Evolutionary conservation across 306 rosid species (phyloP), one percentile per base, ranked within the genome.

Genomic region (Cajanus cajan): DNA sequence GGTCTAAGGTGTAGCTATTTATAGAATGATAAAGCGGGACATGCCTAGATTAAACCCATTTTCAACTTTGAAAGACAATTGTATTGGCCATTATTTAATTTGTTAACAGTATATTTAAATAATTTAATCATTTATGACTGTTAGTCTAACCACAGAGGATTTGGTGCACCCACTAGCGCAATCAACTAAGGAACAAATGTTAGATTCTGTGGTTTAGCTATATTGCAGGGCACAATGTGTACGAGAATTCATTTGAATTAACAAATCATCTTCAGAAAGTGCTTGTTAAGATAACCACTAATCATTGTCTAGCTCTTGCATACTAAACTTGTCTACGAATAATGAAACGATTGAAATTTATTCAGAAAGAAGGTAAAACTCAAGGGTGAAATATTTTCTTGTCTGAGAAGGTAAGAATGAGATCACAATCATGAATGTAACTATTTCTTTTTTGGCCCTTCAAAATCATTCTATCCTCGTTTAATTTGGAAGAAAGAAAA

Each of bases 81-180:
- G 40, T 51, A 73, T 33, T 71, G 57, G 74, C 25, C 51, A 85
- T 88, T 87, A 76, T 91, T 87, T 85, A 57, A 81, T 55, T 40
- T 80, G 87, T 84, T 84, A 85, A 75, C 62, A 67, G 64, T 39
- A 47, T 52, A 31, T 70, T 31, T 62, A 33, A n/a, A 84, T 82
- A 78, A 54, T 76, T 57, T 44, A 80, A 40, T n/a, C n/a, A n/a
- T n/a, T n/a, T n/a, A n/a, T n/a, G 68, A 70, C 16, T n/a, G 41
- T 79, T 77, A 77, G 93, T 83, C 85, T 75, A 89, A 86, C 93
- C 82, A 68, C 84, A 73, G 85, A 79, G 87, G 78, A 90, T 90
- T 94, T 88, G 97, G 91, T 92, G 89, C 93, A 94, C 92, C 97
- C 91, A 92, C 93, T 91, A 22, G 73, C 71, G 68, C 81, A 78